A percentile compares a stretch with the other conserved stretches of the same genome.
Conservation (phyloP, 1,139 yeast genomes). For the Saccharomycopsis phalli region DNA sequence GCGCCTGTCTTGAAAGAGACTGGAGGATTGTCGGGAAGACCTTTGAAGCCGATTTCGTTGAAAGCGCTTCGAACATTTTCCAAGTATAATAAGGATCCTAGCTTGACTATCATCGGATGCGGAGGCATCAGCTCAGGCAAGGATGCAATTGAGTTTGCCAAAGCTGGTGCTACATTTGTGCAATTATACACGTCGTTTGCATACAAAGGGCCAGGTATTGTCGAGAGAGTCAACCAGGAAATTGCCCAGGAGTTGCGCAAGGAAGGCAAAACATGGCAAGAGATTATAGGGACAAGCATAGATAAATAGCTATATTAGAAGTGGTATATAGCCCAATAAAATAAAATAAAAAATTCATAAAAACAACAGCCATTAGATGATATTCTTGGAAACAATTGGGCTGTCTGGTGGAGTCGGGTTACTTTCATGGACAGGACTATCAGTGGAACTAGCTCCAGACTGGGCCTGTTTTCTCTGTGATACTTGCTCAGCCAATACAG, state of each 20-base stretch:
- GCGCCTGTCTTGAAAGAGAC: constrained; percentile 40
- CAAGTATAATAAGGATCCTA: constrained; percentile 63
- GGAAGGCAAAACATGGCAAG: constrained; percentile 79
- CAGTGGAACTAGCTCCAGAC: constrained; percentile 2
- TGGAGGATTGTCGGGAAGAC: constrained; percentile 91
- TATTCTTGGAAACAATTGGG: too few relatives aligned
- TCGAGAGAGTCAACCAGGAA: constrained; percentile 70
- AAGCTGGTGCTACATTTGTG: constrained; percentile 86
- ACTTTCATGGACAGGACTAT: too few relatives aligned
- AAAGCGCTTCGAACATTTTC: constrained; percentile 62
- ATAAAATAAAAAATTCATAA: too few relatives aligned
- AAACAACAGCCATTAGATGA: too few relatives aligned
- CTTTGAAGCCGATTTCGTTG: constrained; percentile 75
- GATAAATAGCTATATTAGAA: too few relatives aligned
- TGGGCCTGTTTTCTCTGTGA: constrained; percentile 6
- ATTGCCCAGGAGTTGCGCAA: constrained; percentile 54
- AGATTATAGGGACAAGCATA: constrained; percentile 40
- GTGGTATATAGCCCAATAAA: too few relatives aligned
- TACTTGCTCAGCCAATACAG: constrained; percentile 28
- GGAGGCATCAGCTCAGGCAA: constrained; percentile 84
- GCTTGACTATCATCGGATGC: constrained; percentile 77
- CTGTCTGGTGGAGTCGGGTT: too few relatives aligned
- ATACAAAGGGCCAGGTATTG: constrained; percentile 85
- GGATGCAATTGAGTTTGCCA: constrained; percentile 86
- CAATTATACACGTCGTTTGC: constrained; percentile 88